phyloP scores from a whole-genome alignment of 768 basidiomycete genomes.

The Psilocybe subaeruginosa region DNA sequence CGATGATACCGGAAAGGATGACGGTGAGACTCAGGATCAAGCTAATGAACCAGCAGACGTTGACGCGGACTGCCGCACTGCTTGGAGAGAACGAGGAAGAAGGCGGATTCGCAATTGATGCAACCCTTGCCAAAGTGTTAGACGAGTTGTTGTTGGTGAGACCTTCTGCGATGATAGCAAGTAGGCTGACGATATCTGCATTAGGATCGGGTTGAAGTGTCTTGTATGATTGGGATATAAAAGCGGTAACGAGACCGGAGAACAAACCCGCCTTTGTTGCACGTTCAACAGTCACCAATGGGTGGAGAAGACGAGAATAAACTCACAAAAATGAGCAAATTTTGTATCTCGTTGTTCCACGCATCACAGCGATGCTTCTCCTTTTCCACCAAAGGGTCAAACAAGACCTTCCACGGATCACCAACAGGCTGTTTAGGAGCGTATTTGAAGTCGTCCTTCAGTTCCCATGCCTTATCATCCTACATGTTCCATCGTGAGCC shows the following conservation, averaged over 20 bases:
- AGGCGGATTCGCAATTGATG: background rate
- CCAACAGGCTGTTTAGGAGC: background rate
- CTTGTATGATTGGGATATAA: constrained; percentile 1
- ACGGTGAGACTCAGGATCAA: constrained; percentile 3
- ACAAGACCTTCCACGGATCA: constrained; percentile 1
- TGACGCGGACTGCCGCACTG: background rate
- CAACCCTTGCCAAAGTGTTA: background rate
- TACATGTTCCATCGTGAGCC: background rate
- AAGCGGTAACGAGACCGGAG: background rate
- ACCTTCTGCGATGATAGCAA: background rate
- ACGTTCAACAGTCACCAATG: background rate
- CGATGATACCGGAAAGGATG: constrained; percentile 3
- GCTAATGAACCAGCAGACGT: constrained; percentile 7
- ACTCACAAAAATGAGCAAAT: constrained; percentile 8
- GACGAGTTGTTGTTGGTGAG: background rate
- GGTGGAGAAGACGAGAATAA: background rate
- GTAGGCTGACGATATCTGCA: background rate
- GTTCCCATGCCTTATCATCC: constrained; percentile 1
- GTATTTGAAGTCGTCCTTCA: constrained; percentile 1
- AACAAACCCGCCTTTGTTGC: constrained; percentile 5
- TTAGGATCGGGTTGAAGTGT: constrained; percentile 4
- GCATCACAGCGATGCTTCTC: constrained; percentile 3
- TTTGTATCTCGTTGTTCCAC: constrained; percentile 1
- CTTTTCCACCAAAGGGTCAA: background rate
- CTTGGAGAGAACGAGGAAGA: background rate